Percentiles rank a stretch among this genome's conserved stretches.
phyloP scores from a whole-genome alignment of 2,329 filamentous ascomycete genomes.

The Coniochaeta sp. region DNA sequence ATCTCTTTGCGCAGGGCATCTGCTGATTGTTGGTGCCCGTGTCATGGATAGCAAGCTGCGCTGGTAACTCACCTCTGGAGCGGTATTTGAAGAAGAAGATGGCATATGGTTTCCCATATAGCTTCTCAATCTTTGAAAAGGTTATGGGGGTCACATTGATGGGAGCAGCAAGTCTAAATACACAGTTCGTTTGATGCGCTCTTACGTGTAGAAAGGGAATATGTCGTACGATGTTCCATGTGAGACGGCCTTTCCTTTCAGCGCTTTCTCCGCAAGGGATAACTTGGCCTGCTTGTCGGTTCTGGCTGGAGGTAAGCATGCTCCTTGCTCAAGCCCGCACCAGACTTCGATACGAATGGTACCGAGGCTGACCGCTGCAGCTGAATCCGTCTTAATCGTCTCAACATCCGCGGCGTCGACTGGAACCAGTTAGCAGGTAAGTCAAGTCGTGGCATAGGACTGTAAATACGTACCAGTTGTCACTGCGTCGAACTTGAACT shows the following conservation, averaged over 20 bases:
- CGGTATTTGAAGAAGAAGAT: slow-evolving; percentile 2
- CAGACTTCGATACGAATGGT: neutral
- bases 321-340: neutral
- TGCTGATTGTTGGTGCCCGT: neutral
- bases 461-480: neutral
- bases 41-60: neutral
- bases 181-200: neutral
- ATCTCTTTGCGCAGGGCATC: neutral
- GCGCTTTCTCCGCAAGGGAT: neutral
- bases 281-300: neutral
- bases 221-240: neutral
- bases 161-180: neutral
- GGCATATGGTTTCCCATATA: neutral
- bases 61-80: neutral
- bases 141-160: too few relatives aligned
- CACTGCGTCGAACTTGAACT: neutral
- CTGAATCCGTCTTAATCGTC: neutral
- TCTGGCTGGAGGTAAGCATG: too few relatives aligned
- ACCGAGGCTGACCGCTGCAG: neutral
- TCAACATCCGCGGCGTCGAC: neutral
- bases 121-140: neutral
- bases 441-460: too few relatives aligned
- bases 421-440: neutral
- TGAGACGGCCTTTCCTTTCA: neutral
- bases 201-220: neutral